Base-by-base conservation (phyloP, 2,329 filamentous ascomycete genomes). In the Davidsoniella australis region DNA sequence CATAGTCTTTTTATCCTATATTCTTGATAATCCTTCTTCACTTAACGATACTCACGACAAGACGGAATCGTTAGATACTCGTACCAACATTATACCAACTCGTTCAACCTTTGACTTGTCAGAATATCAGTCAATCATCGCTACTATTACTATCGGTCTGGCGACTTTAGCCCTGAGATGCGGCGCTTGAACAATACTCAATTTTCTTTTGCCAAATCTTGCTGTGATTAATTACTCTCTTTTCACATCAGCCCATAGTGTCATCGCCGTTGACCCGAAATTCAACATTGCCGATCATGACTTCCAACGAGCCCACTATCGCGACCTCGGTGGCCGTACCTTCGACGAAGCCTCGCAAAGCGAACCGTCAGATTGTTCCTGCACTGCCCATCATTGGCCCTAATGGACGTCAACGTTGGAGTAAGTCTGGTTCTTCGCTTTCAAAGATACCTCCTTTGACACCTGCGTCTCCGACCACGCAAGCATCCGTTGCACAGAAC, bases 131-230 rank as follows among this genome's bases (percentile, higher is more conserved):
- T 33, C 26, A 33, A 33, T 10, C 26, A 33, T 33, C 9, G 10
- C 17, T 12, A 43, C 8, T 37, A 23, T 17, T 26, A 23, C 18
- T 16, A 47, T 23, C 20, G 29, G n/a, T 16, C 23, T 43, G 47
- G 41, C 47, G 26, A 47, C 37, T 41, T 36, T 41, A 37, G 45
- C 49, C 49, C 49, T 51, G 49, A 51, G 49, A 51, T 51, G 49
- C 49, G 49, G 45, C 49, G 45, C 43, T 38, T 33, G 49, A 51
- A 39, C 45, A 43, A 45, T 40, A 39, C 33, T 45, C 45, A 51
- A 49, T 17, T 44, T 36, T 39, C 45, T 47, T 40, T 26, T 18
- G 36, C 47, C 17, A 43, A 38, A 24, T 51, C 40, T 17, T 48
- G 40, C 49, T 47, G 39, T 43, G 49, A 51, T 47, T 51, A 51